Percentiles rank a stretch among this genome's conserved stretches.
phyloP scores from a whole-genome alignment of 345 rosid genomes.

The Lepidium didymum region DNA sequence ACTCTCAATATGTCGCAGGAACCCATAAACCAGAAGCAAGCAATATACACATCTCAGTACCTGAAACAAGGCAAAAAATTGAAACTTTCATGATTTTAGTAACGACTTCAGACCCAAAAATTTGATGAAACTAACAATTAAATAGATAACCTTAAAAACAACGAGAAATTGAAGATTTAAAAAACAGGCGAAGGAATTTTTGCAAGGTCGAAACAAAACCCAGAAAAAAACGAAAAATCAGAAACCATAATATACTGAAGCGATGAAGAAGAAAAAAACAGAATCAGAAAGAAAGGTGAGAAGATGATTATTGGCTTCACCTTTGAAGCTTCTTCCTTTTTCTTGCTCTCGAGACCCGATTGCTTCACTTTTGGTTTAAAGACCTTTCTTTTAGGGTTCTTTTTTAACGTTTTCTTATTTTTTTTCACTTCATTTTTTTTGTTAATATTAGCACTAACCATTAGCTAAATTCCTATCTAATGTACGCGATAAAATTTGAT shows the following conservation, averaged over 20 bases:
- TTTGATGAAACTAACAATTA: not conserved
- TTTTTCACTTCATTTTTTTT: not conserved
- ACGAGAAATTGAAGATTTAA: not conserved
- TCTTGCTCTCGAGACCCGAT: not conserved
- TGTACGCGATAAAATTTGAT: too few relatives aligned
- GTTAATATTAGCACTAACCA: too few relatives aligned
- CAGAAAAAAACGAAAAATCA: not conserved
- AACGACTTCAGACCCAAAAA: not conserved
- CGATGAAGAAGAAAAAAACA: not conserved
- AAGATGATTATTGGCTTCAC: not conserved
- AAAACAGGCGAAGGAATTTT: not conserved
- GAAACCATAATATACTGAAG: not conserved
- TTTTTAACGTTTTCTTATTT: not conserved
- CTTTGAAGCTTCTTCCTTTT: not conserved
- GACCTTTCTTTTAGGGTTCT: not conserved
- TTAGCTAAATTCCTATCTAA: too few relatives aligned
- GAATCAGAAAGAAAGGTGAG: not conserved
- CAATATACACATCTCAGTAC: conserved; percentile 25
- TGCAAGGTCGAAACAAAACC: not conserved
- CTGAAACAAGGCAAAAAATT: conserved; percentile 5
- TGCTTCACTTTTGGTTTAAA: not conserved
- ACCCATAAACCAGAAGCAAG: conserved; percentile 43
- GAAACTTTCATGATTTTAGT: not conserved
- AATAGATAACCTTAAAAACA: not conserved
- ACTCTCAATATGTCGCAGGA: conserved; percentile 41